These are phyloP conservation scores for Posidonia oceanica DNA, from an alignment of 116 monocot species.

Conservation along the genomic window DNA sequence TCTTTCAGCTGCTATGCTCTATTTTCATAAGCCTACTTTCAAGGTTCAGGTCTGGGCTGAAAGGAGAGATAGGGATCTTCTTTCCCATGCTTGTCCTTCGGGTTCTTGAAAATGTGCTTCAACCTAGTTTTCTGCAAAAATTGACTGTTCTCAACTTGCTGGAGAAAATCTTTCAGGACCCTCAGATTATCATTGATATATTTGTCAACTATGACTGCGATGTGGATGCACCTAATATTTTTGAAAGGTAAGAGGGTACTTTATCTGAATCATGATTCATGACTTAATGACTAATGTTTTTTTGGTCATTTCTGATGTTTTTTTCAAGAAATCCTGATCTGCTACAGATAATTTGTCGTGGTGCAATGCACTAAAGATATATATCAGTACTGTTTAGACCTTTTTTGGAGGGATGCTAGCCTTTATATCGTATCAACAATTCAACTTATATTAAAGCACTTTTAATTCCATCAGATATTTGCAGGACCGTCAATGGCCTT, in stretches of 20 bases:
- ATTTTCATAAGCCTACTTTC: conserved; percentile 72
- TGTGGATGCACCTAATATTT: conserved; percentile 95
- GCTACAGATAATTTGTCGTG: not conserved
- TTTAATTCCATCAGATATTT: conserved; percentile 86
- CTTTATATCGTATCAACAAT: too few species aligned
- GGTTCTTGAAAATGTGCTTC: conserved; percentile 90
- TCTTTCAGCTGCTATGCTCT: conserved; percentile 95
- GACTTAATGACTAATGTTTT: not conserved
- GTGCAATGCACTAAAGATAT: too few species aligned
- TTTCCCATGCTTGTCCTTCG: conserved; percentile 95
- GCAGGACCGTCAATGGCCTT: conserved; percentile 97
- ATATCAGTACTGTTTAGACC: too few species aligned
- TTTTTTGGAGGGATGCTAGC: too few species aligned
- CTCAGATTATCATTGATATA: conserved; percentile 86
- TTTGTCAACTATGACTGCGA: conserved; percentile 99
- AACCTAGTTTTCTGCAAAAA: conserved; percentile 96
- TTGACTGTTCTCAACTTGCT: conserved; percentile 85
- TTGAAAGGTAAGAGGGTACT: conserved; percentile 60
- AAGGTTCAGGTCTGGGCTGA: conserved; percentile 82
- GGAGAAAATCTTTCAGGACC: conserved; percentile 81
- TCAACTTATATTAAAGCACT: conserved; percentile 22
- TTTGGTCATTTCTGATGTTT: not conserved
- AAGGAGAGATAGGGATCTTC: conserved; percentile 95
- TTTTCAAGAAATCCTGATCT: not conserved
- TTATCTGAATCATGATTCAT: not conserved